Evolutionary conservation across 179 eudicot species (phyloP).

Genomic region (Pouteria campechiana): DNA sequence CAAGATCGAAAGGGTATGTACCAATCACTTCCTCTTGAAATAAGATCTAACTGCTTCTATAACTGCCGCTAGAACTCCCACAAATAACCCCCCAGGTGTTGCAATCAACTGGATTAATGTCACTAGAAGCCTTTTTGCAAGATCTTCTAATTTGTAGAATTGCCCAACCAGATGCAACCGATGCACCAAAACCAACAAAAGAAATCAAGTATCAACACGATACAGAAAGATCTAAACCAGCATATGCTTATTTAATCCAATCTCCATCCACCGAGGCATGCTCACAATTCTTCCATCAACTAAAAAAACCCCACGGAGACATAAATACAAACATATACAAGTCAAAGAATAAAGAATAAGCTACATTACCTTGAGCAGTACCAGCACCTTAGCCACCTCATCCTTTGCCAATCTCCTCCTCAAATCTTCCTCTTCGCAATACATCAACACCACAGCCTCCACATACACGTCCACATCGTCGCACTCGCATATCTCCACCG

Average conservation of each 20-base stretch:
- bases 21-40: no score
- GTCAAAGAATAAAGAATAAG: neutral
- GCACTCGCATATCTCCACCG: constrained; percentile 88
- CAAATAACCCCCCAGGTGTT: no score
- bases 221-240: no score
- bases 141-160: no score
- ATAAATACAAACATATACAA: neutral
- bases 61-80: no score
- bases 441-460: constrained; percentile 74
- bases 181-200: neutral
- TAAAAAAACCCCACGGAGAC: no score
- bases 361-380: constrained; percentile 53
- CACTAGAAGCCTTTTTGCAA: no score
- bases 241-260: neutral
- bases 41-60: no score
- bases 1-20: no score
- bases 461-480: constrained; percentile 87
- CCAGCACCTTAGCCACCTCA: constrained; percentile 53
- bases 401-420: constrained; percentile 52
- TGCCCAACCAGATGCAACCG: no score
- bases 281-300: no score
- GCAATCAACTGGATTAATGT: no score
- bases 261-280: neutral
- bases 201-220: neutral
- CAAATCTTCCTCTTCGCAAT: constrained; percentile 62